phyloP scores from a whole-genome alignment of 257 asterid species.

The Solanum phureja region DNA sequence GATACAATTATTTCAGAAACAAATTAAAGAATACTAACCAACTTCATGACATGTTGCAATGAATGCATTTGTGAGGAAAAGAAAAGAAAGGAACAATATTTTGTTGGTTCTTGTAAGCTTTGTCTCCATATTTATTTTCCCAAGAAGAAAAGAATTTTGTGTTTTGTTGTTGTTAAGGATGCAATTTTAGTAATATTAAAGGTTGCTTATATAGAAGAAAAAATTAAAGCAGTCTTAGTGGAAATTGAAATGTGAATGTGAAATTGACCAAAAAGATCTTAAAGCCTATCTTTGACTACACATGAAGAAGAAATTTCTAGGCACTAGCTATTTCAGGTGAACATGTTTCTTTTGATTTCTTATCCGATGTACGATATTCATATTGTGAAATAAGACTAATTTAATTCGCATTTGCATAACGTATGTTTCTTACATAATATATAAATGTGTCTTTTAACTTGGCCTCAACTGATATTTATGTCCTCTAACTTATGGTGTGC shows the following conservation, averaged over 20 bases:
- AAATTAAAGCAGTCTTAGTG: background rate
- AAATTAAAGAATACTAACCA: constrained; percentile 12
- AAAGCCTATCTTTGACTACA: background rate
- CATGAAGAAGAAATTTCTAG: background rate
- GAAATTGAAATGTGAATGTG: background rate
- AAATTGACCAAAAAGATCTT: background rate
- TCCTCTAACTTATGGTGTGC: too few relatives aligned
- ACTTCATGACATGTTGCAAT: constrained; percentile 40
- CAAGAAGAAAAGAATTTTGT: background rate
- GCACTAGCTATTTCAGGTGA: background rate
- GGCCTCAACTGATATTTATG: too few relatives aligned
- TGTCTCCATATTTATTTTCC: constrained; percentile 1
- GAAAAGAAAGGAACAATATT: constrained; percentile 12
- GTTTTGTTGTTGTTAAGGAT: background rate
- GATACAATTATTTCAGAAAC: background rate
- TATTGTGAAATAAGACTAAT: too few relatives aligned
- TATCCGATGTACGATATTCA: too few relatives aligned
- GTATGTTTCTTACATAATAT: too few relatives aligned
- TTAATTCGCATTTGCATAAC: too few relatives aligned
- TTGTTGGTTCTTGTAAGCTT: background rate
- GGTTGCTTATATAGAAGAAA: background rate
- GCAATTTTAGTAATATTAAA: background rate
- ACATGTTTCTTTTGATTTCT: background rate
- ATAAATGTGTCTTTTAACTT: too few relatives aligned
- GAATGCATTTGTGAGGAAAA: constrained; percentile 12